Evolutionary conservation across 495 filamentous ascomycete genomes (phyloP).

Genomic region (Darksidea phi): DNA sequence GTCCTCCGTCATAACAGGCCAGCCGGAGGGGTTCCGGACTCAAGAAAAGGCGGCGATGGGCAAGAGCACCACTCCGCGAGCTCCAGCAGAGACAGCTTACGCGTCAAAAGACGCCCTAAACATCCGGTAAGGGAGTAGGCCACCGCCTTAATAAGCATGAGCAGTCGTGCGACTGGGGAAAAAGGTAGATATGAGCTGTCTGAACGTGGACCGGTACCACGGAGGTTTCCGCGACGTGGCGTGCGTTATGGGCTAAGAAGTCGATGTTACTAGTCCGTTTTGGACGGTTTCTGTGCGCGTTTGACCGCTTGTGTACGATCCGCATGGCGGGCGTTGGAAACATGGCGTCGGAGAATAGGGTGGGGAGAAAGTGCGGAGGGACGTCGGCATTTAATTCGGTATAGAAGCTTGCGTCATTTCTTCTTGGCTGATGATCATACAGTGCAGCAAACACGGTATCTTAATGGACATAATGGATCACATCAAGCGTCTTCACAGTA

Average conservation of each 20-base stretch:
- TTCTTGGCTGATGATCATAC: neutral
- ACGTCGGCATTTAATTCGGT: neutral
- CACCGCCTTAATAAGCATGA: neutral
- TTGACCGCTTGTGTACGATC: neutral
- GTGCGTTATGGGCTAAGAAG: neutral
- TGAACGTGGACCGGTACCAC: neutral
- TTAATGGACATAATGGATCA: no score
- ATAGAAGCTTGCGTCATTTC: constrained; percentile 16
- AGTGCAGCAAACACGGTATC: no score
- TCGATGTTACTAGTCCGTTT: no score
- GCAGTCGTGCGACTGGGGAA: neutral
- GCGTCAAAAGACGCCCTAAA: constrained; percentile 4
- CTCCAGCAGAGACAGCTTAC: constrained; percentile 6
- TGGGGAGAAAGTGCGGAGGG: constrained; percentile 27
- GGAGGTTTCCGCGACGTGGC: neutral
- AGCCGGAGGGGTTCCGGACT: constrained; percentile 30
- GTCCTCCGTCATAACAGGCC: constrained; percentile 15
- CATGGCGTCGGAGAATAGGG: constrained; percentile 30
- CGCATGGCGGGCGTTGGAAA: neutral
- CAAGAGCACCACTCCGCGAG: neutral
- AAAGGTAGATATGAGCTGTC: neutral
- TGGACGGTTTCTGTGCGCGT: neutral
- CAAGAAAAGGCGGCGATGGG: constrained; percentile 2
- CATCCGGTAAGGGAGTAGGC: neutral
- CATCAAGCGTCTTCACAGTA: no score